A percentile compares a stretch with the other conserved stretches of the same genome.
Conservation (phyloP, 768 basidiomycete species). For the Lactifluus hygrophoroides region DNA sequence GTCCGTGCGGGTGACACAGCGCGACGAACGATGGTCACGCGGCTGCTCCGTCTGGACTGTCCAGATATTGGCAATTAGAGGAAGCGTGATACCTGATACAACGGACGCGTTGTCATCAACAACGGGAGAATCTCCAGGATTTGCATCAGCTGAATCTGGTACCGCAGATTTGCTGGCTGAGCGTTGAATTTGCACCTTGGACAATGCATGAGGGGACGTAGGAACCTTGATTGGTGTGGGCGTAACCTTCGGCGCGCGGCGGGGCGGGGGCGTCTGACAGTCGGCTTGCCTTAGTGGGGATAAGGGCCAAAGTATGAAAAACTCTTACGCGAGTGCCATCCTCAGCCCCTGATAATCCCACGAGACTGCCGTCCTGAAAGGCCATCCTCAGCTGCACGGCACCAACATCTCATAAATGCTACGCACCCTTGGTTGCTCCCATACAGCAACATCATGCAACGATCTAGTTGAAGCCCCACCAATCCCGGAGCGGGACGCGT, state of each 20-base stretch:
- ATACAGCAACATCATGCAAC: neutral
- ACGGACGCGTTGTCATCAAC: conserved; percentile 9
- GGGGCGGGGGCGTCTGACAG: neutral
- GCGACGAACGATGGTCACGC: conserved; percentile 6
- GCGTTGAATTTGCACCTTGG: conserved; percentile 10
- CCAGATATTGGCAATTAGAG: conserved; percentile 9
- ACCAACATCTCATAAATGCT: neutral
- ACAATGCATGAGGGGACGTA: neutral
- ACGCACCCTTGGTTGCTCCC: neutral
- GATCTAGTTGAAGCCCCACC: neutral
- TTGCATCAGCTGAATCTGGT: neutral
- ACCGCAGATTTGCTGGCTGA: neutral
- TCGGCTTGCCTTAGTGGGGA: neutral
- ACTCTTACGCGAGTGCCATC: neutral
- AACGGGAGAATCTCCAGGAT: conserved; percentile 4
- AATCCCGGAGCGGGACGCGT: neutral
- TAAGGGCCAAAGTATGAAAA: neutral
- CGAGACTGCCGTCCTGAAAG: neutral
- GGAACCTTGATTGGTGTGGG: conserved; percentile 19
- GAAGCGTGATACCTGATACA: conserved; percentile 16
- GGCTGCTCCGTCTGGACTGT: conserved; percentile 1
- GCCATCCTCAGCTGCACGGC: neutral
- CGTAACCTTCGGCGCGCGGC: neutral
- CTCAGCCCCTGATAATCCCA: neutral
- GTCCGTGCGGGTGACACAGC: conserved; percentile 15